These are phyloP conservation scores for Boletellus dicymbophilus DNA, from an alignment of 1,284 basidiomycete genomes.

Conservation along the genomic window DNA sequence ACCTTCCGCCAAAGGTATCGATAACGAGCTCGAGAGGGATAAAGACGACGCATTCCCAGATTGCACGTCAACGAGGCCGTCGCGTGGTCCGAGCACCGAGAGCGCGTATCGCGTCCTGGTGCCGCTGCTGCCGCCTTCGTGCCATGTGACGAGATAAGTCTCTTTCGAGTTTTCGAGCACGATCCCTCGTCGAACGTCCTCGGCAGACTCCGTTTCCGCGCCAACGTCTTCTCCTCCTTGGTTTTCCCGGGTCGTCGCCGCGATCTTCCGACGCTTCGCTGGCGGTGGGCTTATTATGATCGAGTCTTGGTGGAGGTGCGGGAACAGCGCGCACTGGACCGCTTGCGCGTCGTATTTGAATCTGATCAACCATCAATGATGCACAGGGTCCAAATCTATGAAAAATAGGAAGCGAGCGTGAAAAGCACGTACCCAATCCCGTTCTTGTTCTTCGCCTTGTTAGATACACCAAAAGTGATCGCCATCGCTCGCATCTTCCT, in stretches of 20 bases:
- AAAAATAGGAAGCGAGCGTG: neutral
- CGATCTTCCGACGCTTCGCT: conserved; percentile 27
- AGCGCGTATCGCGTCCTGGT: conserved; percentile 19
- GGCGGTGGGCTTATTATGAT: conserved; percentile 14
- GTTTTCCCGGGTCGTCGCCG: conserved; percentile 2
- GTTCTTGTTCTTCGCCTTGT: conserved; percentile 38
- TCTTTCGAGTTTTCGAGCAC: conserved; percentile 26
- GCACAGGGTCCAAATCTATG: too few species aligned
- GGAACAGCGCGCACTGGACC: conserved; percentile 50
- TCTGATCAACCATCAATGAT: conserved; percentile 39
- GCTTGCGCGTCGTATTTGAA: conserved; percentile 59
- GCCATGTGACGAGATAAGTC: conserved; percentile 21
- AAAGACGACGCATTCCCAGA: neutral
- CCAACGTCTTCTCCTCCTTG: conserved; percentile 12
- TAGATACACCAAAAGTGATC: conserved; percentile 45
- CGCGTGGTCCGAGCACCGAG: conserved; percentile 13
- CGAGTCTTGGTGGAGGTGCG: conserved; percentile 17
- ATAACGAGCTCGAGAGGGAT: neutral
- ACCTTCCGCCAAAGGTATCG: conserved; percentile 1
- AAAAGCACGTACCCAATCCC: conserved; percentile 44
- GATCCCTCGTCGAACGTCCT: conserved; percentile 15
- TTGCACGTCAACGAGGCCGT: neutral
- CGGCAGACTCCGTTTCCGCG: conserved; percentile 9
- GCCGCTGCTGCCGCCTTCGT: too few species aligned
- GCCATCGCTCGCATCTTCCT: conserved; percentile 44